phyloP scores from a whole-genome alignment of 1,139 yeast genomes.

The Maudiozyma humilis region DNA sequence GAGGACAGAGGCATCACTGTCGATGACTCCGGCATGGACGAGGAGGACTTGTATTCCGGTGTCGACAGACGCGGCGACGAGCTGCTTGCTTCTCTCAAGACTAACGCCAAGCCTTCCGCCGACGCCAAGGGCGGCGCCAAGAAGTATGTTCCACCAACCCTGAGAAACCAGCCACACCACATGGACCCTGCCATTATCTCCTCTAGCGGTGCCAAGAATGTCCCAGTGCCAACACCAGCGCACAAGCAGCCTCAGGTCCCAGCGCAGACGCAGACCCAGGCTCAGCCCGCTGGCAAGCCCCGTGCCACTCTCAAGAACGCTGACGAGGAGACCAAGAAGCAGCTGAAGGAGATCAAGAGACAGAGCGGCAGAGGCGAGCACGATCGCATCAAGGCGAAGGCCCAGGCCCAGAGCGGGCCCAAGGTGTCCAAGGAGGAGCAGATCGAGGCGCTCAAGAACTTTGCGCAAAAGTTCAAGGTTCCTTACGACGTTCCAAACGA shows the following conservation, averaged over 20 bases:
- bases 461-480: constrained; percentile 74
- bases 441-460: constrained; percentile 72
- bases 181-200: constrained; percentile 75
- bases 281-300: background rate
- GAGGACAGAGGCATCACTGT: constrained; percentile 79
- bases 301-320: background rate
- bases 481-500: constrained; percentile 70
- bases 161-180: constrained; percentile 55
- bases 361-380: constrained; percentile 26
- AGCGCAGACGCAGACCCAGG: constrained; percentile 6
- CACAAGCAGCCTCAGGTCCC: background rate
- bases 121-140: constrained; percentile 15
- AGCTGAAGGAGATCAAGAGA: constrained; percentile 7
- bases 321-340: constrained; percentile 3
- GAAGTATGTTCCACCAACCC: constrained; percentile 47
- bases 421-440: constrained; percentile 44
- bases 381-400: constrained; percentile 8
- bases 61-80: constrained; percentile 60
- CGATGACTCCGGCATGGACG: constrained; percentile 84
- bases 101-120: constrained; percentile 25
- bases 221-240: background rate
- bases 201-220: constrained; percentile 16
- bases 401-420: constrained; percentile 12
- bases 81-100: constrained; percentile 51
- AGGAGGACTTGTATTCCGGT: constrained; percentile 94